A percentile compares a stretch with the other conserved stretches of the same genome.
Evolutionary conservation across 1,284 basidiomycete genomes (phyloP).

Genomic region (Vanrija sp.): DNA sequence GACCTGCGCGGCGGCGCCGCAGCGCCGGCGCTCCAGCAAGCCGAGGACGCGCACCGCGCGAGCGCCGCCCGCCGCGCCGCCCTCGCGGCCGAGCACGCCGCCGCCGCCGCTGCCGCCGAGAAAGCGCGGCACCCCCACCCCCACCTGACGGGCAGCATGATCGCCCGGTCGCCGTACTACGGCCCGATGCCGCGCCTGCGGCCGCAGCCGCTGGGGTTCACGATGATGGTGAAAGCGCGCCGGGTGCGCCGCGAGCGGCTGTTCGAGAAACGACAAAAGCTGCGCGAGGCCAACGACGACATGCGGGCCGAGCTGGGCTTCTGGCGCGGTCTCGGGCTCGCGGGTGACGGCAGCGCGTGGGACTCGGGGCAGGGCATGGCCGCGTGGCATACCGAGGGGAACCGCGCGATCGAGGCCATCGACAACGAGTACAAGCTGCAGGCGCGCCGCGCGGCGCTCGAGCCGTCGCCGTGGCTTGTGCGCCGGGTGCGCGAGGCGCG

Average conservation of each 20-base stretch:
- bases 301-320: conserved; percentile 58
- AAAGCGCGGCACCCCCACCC: conserved; percentile 51
- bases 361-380: no score
- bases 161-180: conserved; percentile 62
- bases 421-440: no score
- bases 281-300: conserved; percentile 52
- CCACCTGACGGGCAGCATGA: conserved; percentile 63
- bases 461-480: no score
- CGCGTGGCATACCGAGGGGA: no score
- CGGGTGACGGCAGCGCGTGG: background rate
- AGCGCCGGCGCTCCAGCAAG: background rate
- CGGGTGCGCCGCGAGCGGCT: conserved; percentile 54
- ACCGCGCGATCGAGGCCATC: no score
- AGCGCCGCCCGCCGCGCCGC: background rate
- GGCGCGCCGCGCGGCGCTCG: no score
- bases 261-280: conserved; percentile 37
- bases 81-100: background rate
- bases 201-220: conserved; percentile 66
- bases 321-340: conserved; percentile 45
- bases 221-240: conserved; percentile 65
- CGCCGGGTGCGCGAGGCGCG: no score
- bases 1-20: background rate
- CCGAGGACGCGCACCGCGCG: conserved; percentile 52
- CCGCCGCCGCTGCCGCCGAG: background rate
- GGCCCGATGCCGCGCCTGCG: conserved; percentile 68